Evolutionary conservation across 768 basidiomycete genomes (phyloP).

Genomic region (Phanerochaete sordida): DNA sequence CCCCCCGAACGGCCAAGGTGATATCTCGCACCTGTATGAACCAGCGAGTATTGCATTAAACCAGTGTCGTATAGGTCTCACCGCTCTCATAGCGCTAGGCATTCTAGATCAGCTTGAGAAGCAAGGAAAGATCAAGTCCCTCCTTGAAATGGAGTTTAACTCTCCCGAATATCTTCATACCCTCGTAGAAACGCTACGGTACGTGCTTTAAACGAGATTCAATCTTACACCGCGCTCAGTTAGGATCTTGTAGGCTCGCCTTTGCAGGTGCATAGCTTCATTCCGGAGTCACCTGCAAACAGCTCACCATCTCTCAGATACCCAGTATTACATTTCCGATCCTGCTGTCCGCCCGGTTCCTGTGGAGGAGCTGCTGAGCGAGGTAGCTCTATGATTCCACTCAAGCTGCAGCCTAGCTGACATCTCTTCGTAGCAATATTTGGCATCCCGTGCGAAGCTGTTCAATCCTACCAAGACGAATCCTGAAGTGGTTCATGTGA

Average conservation of each 20-base stretch:
- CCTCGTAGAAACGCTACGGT: constrained; percentile 84
- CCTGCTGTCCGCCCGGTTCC: constrained; percentile 78
- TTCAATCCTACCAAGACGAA: constrained; percentile 70
- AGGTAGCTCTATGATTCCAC: constrained; percentile 41
- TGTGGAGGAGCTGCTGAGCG: constrained; percentile 78
- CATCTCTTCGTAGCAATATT: constrained; percentile 61
- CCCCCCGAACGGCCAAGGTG: constrained; percentile 37
- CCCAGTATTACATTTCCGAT: constrained; percentile 89
- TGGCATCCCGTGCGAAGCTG: constrained; percentile 72
- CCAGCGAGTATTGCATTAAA: no score
- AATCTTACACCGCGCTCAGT: background rate
- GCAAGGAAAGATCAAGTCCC: constrained; percentile 61
- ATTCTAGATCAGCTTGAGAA: constrained; percentile 86
- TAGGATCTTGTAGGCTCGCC: constrained; percentile 3
- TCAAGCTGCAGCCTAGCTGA: background rate
- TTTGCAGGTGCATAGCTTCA: constrained; percentile 4
- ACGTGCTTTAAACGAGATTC: constrained; percentile 18
- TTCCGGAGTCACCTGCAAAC: background rate
- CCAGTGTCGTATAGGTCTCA: constrained; percentile 63
- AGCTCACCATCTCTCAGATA: constrained; percentile 45
- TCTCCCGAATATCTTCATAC: constrained; percentile 86
- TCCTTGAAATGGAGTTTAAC: constrained; percentile 85
- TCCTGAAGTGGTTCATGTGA: constrained; percentile 62
- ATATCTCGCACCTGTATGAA: no score
- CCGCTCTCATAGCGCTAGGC: constrained; percentile 88